Evolutionary conservation across 2,329 filamentous ascomycete species (phyloP), one percentile per base, ranked within the genome.

Genomic region (Leptographium wingfieldii): DNA sequence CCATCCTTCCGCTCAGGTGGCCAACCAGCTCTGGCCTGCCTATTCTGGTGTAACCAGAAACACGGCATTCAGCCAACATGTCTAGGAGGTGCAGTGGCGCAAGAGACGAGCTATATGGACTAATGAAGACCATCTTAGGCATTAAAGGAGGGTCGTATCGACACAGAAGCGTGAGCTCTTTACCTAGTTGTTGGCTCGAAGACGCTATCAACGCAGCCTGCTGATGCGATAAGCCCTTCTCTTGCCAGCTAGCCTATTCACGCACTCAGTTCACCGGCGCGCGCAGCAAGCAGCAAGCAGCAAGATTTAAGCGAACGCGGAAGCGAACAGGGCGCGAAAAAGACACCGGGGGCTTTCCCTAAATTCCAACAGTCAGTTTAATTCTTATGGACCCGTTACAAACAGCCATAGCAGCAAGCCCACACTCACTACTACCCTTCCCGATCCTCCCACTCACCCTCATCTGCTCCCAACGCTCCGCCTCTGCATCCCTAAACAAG

Each of bases 11-110:
- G 63, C 63, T 56, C 63, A 61, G 62, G 61, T 62, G 67, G 63
- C 68, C 68, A 69, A 68, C 69, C 67, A 67, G 55, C 65, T 59
- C 55, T 55, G 58, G 57, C 65, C 62, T 48, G 16, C 35, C 58
- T 27, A 19, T 52, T 63, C 60, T 64, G 65, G 69, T 70, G 68
- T 68, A 69, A 70, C 69, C 60, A 59, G 52, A 22, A 10, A 31
- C 5, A 25, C 59, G 57, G 65, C 61, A 58, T 27, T 27, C 57
- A 51, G 46, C 31, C 48, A 43, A 61, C 63, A 65, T 59, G 63
- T 63, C 58, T 63, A 61, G 49, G 58, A 31, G 40, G 33, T 31
- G 48, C 31, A n/a, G 31, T 35, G 16, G 38, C 35, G 27, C 22
- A 19, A 19, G 56, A 38, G 19, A 11, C n/a, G 16, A 46, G 19